phyloP scores from a whole-genome alignment of 2,329 filamentous ascomycete species.

The Colletotrichum liriopes region DNA sequence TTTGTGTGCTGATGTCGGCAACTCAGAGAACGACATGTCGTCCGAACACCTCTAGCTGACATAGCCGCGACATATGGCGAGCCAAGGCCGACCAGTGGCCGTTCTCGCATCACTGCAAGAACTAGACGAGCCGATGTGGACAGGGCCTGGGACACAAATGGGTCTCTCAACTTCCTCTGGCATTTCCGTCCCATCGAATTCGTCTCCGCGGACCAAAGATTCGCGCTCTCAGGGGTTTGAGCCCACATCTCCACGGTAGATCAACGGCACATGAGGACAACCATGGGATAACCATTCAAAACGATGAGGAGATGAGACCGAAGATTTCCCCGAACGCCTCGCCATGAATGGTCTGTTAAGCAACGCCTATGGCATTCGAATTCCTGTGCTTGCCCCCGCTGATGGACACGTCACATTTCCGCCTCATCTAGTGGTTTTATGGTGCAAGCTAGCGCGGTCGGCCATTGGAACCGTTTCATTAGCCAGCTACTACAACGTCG shows the following conservation, averaged over 20 bases:
- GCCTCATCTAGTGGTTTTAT: background rate
- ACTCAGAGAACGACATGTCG: background rate
- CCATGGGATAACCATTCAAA: no score
- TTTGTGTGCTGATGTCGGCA: background rate
- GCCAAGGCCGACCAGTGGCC: conserved; percentile 1
- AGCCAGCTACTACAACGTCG: background rate
- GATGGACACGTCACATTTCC: conserved; percentile 17
- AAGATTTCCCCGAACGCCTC: background rate
- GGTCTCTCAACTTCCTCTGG: background rate
- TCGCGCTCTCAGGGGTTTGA: background rate
- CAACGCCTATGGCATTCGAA: background rate
- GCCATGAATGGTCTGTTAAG: background rate
- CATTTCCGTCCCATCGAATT: background rate
- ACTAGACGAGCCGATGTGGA: background rate
- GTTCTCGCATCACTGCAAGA: background rate
- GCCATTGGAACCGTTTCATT: background rate
- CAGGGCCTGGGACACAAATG: background rate
- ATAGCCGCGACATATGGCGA: background rate
- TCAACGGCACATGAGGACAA: background rate
- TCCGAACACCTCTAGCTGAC: background rate
- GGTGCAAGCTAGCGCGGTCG: background rate
- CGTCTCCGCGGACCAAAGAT: background rate
- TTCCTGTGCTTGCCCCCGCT: conserved; percentile 15
- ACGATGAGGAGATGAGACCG: background rate
- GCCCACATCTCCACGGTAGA: background rate